These are phyloP conservation scores for Tripterygium wilfordii DNA, from an alignment of 177 flowering plant species.

Conservation along the genomic window DNA sequence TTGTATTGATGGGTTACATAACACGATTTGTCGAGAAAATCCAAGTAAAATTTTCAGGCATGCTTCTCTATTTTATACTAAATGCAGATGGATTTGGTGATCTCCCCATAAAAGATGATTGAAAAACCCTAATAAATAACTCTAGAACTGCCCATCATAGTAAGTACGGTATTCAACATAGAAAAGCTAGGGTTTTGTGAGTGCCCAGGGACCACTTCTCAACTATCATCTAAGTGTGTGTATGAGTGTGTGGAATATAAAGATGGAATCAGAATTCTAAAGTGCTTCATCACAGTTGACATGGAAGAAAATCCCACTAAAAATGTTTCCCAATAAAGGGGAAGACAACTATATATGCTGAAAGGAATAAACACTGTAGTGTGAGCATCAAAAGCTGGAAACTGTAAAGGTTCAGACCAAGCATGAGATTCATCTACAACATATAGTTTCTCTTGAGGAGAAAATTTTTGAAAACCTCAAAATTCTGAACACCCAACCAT, in stretches of 20 bases:
- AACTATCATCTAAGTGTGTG: conserved; percentile 1
- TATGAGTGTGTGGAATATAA: too few species aligned
- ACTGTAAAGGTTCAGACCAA: conserved; percentile 10
- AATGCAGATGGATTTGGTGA: conserved; percentile 8
- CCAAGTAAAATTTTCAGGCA: conserved; percentile 20
- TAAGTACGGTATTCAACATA: conserved; percentile 16
- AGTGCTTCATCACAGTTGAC: background rate
- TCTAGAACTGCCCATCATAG: conserved; percentile 7
- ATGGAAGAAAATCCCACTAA: conserved; percentile 4
- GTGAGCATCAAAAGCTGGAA: conserved; percentile 22
- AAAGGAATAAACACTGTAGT: background rate
- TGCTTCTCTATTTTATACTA: conserved; percentile 18
- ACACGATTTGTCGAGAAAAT: conserved; percentile 17
- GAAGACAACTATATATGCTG: background rate
- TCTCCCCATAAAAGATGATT: conserved; percentile 13
- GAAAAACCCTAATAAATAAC: conserved; percentile 6
- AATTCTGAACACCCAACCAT: background rate
- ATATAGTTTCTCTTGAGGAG: conserved; percentile 2
- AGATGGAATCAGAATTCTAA: conserved; percentile 6
- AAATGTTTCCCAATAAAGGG: background rate
- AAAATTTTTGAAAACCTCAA: conserved; percentile 3
- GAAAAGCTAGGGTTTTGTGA: conserved; percentile 17
- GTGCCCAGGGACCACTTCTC: conserved; percentile 19
- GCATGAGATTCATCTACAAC: conserved; percentile 4
- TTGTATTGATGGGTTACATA: too few species aligned